These are phyloP conservation scores for Ceratocystis eucalypticola DNA, from an alignment of 2,329 filamentous ascomycete genomes.

Conservation along the genomic window DNA sequence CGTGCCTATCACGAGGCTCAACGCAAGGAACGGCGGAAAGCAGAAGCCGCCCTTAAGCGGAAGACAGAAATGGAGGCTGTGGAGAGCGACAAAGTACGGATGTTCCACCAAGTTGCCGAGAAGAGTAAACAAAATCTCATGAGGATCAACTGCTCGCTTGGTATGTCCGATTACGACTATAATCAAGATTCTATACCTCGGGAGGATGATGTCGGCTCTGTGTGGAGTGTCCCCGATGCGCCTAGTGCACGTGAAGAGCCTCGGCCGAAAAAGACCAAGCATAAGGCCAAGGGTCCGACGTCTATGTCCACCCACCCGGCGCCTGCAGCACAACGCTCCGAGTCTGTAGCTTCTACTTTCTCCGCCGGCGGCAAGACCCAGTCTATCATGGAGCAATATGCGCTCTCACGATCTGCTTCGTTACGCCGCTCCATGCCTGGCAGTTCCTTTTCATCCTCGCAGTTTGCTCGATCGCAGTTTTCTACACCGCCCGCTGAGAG, in stretches of 20 bases:
- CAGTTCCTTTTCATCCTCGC: slow-evolving; percentile 19
- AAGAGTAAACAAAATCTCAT: slow-evolving; percentile 25
- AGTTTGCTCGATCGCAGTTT: slow-evolving; percentile 17
- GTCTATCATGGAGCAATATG: slow-evolving; percentile 17
- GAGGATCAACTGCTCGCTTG: slow-evolving; percentile 25
- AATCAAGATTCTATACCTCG: slow-evolving; percentile 25
- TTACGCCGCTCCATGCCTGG: slow-evolving; percentile 20
- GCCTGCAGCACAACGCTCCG: slow-evolving; percentile 8
- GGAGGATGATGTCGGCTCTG: slow-evolving; percentile 20
- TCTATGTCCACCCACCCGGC: slow-evolving; percentile 13
- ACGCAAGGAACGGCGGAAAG: slow-evolving; percentile 27
- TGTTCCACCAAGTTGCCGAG: slow-evolving; percentile 18
- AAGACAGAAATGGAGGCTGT: slow-evolving; percentile 17
- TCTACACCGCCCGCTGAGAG: slow-evolving; percentile 6
- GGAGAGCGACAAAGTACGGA: slow-evolving; percentile 9
- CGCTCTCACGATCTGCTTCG: slow-evolving; percentile 13
- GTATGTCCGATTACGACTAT: slow-evolving; percentile 22
- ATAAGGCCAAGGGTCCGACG: slow-evolving; percentile 2
- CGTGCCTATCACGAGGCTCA: slow-evolving; percentile 33
- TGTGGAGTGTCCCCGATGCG: slow-evolving; percentile 18
- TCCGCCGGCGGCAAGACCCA: slow-evolving; percentile 18
- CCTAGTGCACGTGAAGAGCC: neutral
- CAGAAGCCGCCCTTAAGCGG: slow-evolving; percentile 19
- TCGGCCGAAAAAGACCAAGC: slow-evolving; percentile 13
- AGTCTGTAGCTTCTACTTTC: slow-evolving; percentile 16